A percentile compares a stretch with the other conserved stretches of the same genome.
These are phyloP conservation scores for Nitzschia sp. DNA, from an alignment of 108 stramenopile species.

Conservation along the genomic window DNA sequence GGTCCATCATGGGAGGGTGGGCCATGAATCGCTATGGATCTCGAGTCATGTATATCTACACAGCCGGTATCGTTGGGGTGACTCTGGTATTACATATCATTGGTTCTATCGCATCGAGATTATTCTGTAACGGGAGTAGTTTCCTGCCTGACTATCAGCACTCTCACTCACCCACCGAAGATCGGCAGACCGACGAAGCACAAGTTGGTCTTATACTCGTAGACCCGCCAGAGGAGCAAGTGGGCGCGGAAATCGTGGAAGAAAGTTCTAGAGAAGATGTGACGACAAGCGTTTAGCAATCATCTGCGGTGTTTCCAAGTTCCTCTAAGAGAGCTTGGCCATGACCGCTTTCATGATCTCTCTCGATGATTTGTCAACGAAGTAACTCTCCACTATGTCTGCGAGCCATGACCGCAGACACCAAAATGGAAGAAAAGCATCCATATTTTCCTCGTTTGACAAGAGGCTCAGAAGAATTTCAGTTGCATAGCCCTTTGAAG, in stretches of 20 bases:
- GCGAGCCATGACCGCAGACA: background rate
- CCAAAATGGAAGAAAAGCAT: background rate
- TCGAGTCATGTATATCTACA: constrained; percentile 38
- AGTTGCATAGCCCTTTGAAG: constrained; percentile 1
- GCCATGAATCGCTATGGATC: constrained; percentile 49
- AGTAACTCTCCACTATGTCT: background rate
- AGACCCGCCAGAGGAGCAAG: too few relatives aligned
- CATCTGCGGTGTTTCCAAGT: too few relatives aligned
- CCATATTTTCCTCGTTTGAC: constrained; percentile 9
- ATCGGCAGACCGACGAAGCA: background rate
- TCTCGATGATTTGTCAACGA: background rate
- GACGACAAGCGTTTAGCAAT: too few relatives aligned
- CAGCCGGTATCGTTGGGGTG: constrained; percentile 24
- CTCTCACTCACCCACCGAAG: background rate
- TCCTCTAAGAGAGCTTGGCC: background rate
- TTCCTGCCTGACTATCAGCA: constrained; percentile 22
- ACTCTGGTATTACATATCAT: constrained; percentile 28
- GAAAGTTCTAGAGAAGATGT: too few relatives aligned
- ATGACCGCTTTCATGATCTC: background rate
- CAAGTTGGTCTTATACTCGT: too few relatives aligned
- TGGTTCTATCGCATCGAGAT: constrained; percentile 24
- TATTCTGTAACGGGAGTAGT: constrained; percentile 14
- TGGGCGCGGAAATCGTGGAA: too few relatives aligned
- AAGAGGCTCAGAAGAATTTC: constrained; percentile 23
- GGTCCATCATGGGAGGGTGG: constrained; percentile 48